Base-by-base conservation (phyloP, 257 asterid genomes). In the Gynochthodes officinalis region DNA sequence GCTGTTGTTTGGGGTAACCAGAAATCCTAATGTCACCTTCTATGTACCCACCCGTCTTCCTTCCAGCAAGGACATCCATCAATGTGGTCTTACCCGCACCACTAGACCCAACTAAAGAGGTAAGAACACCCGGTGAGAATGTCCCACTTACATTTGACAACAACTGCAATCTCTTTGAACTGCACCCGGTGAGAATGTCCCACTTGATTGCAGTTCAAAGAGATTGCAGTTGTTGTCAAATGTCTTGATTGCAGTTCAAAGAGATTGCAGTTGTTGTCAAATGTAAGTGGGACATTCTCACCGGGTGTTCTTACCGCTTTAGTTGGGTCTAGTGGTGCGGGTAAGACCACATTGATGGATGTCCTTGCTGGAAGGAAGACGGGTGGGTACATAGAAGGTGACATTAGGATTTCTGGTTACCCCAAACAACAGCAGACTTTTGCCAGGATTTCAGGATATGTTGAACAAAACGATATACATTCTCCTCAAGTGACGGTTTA, bases 61-160 rank as follows among this genome's bases (percentile, higher is more conserved):
- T 82, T 71, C 98, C 98, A 14, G 98, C 90, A 60, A 93, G 92
- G 40, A 91, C 97, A 78, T 93, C 98, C 98, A 90, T 86, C 85
- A 93, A 78, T 42, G 98, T 93, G 70, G 98, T 93, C 82, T 93
- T 93, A 43, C 98, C 98, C 23, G 98, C 98, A 49, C 98, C 98
- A 75, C 98, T 93, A 35, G 93, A 75, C 53, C 97, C 98, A 75
- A 93, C 92, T 72, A 93, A 77, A 32, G 98, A 97, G 16, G 97
- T 89, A 61, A 93, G 94, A 76, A 93, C 90, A 42, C 97, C 96
- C 0, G 98, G 97, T 4, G 96, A 81, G 80, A 90, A 93, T 43
- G 87, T 92, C 44, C 98, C 96, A 54, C 96, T 88, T 23, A 93
- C 96, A 77, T 82, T 81, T 69, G 83, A 84, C 85, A 93, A 76